Conservation (phyloP, 257 asterid species). For the Verbena officinalis region DNA sequence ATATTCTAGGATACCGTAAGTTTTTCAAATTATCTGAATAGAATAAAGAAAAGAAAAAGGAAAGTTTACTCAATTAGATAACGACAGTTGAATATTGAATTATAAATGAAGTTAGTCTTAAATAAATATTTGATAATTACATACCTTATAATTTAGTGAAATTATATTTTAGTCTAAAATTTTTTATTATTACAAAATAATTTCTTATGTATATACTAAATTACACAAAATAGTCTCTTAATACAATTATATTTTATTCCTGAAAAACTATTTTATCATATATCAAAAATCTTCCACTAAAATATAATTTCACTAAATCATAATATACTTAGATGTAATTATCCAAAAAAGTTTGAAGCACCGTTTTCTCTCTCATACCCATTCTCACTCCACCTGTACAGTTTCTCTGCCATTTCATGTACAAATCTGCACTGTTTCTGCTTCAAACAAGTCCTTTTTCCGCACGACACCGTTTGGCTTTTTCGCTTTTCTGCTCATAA, state of each 20-base stretch:
- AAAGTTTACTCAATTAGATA: not conserved
- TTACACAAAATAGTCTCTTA: too few relatives aligned
- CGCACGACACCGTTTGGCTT: slow-evolving; percentile 23
- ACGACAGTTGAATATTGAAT: not conserved
- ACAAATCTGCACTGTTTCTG: slow-evolving; percentile 15
- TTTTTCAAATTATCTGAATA: not conserved
- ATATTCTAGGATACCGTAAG: not conserved
- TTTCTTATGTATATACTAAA: too few relatives aligned
- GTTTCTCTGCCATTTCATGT: slow-evolving; percentile 11
- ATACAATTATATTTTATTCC: too few relatives aligned
- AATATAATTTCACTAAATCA: too few relatives aligned
- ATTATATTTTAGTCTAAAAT: too few relatives aligned
- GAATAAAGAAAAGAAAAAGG: not conserved
- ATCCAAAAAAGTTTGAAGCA: not conserved
- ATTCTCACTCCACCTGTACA: slow-evolving; percentile 30
- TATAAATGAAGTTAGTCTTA: not conserved
- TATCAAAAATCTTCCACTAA: too few relatives aligned
- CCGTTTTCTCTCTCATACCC: slow-evolving; percentile 38
- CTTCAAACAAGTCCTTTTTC: not conserved
- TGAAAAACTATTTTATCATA: too few relatives aligned
- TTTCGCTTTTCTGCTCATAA: not conserved
- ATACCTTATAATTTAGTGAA: too few relatives aligned
- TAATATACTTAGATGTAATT: too few relatives aligned
- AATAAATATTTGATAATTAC: not conserved
- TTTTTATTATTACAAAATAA: not conserved